These are phyloP conservation scores for Pythium dissotocum DNA, from an alignment of 352 stramenopile genomes.

Conservation along the genomic window DNA sequence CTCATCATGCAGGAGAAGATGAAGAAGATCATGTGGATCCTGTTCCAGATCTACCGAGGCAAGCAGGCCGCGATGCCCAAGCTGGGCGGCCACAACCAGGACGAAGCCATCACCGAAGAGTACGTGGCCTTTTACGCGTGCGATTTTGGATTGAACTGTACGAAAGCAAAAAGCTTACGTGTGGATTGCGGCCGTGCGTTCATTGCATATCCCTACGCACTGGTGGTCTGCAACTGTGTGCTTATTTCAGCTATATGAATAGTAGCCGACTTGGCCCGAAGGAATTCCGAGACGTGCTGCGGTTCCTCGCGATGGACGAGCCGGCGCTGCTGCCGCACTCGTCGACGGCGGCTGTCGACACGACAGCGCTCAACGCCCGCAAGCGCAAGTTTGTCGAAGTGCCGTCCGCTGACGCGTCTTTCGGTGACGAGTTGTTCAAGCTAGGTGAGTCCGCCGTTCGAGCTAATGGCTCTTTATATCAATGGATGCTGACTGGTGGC, in stretches of 20 bases:
- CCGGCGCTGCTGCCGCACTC: conserved; percentile 64
- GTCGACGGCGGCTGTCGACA: conserved; percentile 38
- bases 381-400: conserved; percentile 89
- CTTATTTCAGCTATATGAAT: conserved; percentile 77
- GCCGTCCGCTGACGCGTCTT: conserved; percentile 18
- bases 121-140: conserved; percentile 45
- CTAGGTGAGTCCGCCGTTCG: conserved; percentile 32
- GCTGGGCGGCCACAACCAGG: conserved; percentile 53
- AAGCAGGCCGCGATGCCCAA: conserved; percentile 77
- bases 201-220: conserved; percentile 18
- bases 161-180: conserved; percentile 28
- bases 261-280: conserved; percentile 80
- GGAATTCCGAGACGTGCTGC: conserved; percentile 83
- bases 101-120: conserved; percentile 77
- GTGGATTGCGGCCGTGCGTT: conserved; percentile 23
- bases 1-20: conserved; percentile 91
- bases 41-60: conserved; percentile 89
- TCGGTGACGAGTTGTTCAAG: conserved; percentile 36
- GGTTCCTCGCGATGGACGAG: conserved; percentile 86
- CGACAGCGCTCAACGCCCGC: conserved; percentile 38
- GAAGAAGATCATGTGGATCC: conserved; percentile 92
- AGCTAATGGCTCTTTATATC: too few species aligned
- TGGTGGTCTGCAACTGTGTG: conserved; percentile 26
- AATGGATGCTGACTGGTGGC: background rate
- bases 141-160: conserved; percentile 18